These are phyloP conservation scores for Saccharomycopsis fodiens DNA, from an alignment of 805 yeast species.

Conservation along the genomic window DNA sequence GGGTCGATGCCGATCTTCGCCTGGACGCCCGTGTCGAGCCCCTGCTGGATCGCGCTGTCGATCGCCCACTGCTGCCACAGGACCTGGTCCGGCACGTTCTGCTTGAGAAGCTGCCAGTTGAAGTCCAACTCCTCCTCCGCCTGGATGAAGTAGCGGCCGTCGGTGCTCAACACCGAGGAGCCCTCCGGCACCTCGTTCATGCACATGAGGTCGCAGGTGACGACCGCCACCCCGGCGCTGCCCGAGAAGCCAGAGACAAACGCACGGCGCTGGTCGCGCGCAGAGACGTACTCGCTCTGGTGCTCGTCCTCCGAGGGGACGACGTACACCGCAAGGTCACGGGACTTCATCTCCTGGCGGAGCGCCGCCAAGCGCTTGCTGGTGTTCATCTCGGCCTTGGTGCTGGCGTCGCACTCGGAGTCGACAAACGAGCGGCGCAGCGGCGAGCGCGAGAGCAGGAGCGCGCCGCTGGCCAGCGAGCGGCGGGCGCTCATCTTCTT, in stretches of 20 bases:
- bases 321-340: slow-evolving; percentile 63
- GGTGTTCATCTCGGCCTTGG: slow-evolving; percentile 42
- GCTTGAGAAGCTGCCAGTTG: slow-evolving; percentile 76
- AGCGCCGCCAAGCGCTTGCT: slow-evolving; percentile 50
- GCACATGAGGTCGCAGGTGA: slow-evolving; percentile 43
- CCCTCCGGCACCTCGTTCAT: slow-evolving; percentile 42
- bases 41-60: slow-evolving; percentile 41
- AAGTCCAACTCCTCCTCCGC: slow-evolving; percentile 75
- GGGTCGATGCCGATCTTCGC: slow-evolving; percentile 79
- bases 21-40: slow-evolving; percentile 33
- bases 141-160: slow-evolving; percentile 90
- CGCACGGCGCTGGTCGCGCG: slow-evolving; percentile 73
- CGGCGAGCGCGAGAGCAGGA: slow-evolving; percentile 9
- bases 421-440: slow-evolving; percentile 28
- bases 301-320: slow-evolving; percentile 91
- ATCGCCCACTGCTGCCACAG: slow-evolving; percentile 79
- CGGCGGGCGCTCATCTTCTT: slow-evolving; percentile 29
- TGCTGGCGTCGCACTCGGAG: not conserved
- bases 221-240: slow-evolving; percentile 86
- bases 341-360: slow-evolving; percentile 54
- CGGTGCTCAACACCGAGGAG: slow-evolving; percentile 79
- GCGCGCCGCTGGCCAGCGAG: slow-evolving; percentile 23
- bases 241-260: slow-evolving; percentile 88
- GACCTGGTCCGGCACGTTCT: slow-evolving; percentile 61
- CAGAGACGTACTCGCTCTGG: slow-evolving; percentile 81